Percentiles rank a stretch among this genome's conserved stretches.
phyloP scores from a whole-genome alignment of 768 basidiomycete species.

The Russula foetens region DNA sequence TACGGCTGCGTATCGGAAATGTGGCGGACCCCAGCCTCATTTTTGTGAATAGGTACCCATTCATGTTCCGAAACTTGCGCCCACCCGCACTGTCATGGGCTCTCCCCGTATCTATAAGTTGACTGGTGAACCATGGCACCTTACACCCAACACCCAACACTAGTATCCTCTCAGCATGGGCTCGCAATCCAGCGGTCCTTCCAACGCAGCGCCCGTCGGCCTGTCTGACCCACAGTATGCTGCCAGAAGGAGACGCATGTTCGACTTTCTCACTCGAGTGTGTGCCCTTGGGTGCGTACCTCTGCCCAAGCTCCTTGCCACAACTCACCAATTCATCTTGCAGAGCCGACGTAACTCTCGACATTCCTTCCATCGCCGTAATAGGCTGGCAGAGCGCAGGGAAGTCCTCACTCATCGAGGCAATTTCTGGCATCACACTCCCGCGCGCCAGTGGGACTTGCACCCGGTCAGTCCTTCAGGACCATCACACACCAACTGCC shows the following conservation, averaged over 20 bases:
- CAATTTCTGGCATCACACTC: conserved; percentile 63
- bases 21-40: no score
- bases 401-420: conserved; percentile 71
- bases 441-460: conserved; percentile 69
- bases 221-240: conserved; percentile 41
- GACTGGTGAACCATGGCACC: neutral
- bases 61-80: neutral
- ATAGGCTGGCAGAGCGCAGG: conserved; percentile 68
- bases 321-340: neutral
- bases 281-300: conserved; percentile 50
- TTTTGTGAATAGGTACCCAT: neutral
- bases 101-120: neutral
- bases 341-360: conserved; percentile 61
- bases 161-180: neutral
- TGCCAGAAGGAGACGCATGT: conserved; percentile 34
- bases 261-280: conserved; percentile 51
- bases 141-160: no score
- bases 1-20: no score
- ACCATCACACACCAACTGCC: neutral
- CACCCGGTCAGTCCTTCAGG: conserved; percentile 42
- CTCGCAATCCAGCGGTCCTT: neutral
- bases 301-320: neutral
- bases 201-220: conserved; percentile 32
- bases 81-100: neutral
- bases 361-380: conserved; percentile 65